Evolutionary conservation across 352 stramenopile species (phyloP).

Genomic region (Phytophthora syringae): DNA sequence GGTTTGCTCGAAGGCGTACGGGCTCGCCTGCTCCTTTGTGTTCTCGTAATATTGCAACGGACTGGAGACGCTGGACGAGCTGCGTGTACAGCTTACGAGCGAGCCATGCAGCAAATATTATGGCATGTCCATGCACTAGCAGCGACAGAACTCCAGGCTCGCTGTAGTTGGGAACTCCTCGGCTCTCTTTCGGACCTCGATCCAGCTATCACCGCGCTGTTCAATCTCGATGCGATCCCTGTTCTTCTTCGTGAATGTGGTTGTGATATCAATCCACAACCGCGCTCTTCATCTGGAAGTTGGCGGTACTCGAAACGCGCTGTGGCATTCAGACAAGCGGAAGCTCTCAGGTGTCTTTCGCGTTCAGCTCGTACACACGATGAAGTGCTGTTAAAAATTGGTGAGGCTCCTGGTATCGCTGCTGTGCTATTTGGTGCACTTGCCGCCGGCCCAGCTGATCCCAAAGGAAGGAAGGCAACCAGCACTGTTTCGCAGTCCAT

Average conservation of each 20-base stretch:
- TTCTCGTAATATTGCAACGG: conserved; percentile 62
- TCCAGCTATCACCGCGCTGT: conserved; percentile 60
- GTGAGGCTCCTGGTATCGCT: conserved; percentile 47
- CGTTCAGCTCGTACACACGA: conserved; percentile 59
- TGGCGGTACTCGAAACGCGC: conserved; percentile 19
- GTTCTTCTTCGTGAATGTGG: conserved; percentile 63
- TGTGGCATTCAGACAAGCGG: conserved; percentile 41
- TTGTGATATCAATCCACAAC: conserved; percentile 5
- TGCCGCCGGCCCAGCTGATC: conserved; percentile 6
- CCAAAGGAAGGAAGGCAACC: background rate
- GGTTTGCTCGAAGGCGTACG: conserved; percentile 41
- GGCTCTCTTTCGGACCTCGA: conserved; percentile 61
- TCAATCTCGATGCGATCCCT: conserved; percentile 67
- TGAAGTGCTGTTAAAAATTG: conserved; percentile 75
- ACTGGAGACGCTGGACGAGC: conserved; percentile 58
- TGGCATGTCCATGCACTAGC: conserved; percentile 38
- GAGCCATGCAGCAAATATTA: conserved; percentile 62
- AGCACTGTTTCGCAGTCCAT: background rate
- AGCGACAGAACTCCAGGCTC: conserved; percentile 38
- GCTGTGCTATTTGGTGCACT: conserved; percentile 56
- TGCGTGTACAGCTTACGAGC: conserved; percentile 56
- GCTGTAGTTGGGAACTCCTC: conserved; percentile 64
- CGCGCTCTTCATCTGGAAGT: conserved; percentile 13
- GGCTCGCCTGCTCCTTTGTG: conserved; percentile 54
- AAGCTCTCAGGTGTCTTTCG: conserved; percentile 75